These are phyloP conservation scores for Globisporangium mamillatum DNA, from an alignment of 352 stramenopile genomes.

Conservation along the genomic window DNA sequence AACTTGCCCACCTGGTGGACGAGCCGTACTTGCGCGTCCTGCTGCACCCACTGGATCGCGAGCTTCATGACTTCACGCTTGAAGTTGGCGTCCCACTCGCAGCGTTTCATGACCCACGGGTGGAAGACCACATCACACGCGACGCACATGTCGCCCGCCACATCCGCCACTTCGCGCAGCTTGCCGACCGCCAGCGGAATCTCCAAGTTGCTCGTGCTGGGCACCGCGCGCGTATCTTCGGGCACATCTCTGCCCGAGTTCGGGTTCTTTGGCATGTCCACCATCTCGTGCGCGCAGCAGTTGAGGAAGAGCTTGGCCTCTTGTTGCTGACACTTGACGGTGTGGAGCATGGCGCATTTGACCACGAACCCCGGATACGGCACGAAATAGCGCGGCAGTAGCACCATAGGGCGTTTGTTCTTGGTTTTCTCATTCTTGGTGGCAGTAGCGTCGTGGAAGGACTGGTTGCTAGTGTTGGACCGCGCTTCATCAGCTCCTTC, in stretches of 20 bases:
- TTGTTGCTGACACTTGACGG: constrained; percentile 55
- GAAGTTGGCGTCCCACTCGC: constrained; percentile 74
- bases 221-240: constrained; percentile 51
- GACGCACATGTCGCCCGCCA: constrained; percentile 35
- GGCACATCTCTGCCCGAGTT: constrained; percentile 63
- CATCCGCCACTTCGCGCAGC: constrained; percentile 48
- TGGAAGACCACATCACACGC: constrained; percentile 80
- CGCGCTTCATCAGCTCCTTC: not conserved
- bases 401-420: constrained; percentile 7
- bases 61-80: constrained; percentile 82
- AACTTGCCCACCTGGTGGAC: constrained; percentile 55
- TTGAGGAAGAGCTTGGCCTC: constrained; percentile 83
- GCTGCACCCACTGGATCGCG: constrained; percentile 73
- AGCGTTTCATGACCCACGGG: constrained; percentile 70
- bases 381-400: constrained; percentile 50
- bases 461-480: constrained; percentile 1
- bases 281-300: constrained; percentile 63
- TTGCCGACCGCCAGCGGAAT: constrained; percentile 72
- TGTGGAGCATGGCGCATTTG: constrained; percentile 61
- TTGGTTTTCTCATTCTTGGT: not conserved
- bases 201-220: constrained; percentile 70
- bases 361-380: constrained; percentile 71
- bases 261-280: constrained; percentile 75
- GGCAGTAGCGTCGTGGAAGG: not conserved
- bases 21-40: constrained; percentile 50